These are phyloP conservation scores for Hericium coralloides DNA, from an alignment of 768 basidiomycete genomes.

Conservation along the genomic window DNA sequence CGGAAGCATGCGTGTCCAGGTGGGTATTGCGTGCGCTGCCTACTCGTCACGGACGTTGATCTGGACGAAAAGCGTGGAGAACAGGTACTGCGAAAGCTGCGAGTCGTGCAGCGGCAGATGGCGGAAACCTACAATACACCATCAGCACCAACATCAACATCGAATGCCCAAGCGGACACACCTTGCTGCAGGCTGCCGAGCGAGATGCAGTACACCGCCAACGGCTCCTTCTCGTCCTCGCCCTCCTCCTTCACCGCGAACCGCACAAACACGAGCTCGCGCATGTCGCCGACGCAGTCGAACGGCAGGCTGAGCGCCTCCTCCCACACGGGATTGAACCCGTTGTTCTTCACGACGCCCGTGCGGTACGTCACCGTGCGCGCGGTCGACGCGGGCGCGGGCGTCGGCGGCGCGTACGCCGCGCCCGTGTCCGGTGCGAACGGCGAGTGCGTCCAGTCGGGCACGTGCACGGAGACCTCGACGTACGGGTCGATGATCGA, in stretches of 20 bases:
- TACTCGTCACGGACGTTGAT: not conserved
- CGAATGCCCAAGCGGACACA: slow-evolving; percentile 24
- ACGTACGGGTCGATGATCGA: slow-evolving; percentile 65
- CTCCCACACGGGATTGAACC: slow-evolving; percentile 90
- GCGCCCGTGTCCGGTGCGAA: slow-evolving; percentile 16
- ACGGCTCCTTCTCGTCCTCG: slow-evolving; percentile 48
- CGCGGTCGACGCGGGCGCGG: slow-evolving; percentile 24
- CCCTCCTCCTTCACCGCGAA: slow-evolving; percentile 68
- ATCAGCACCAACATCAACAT: slow-evolving; percentile 18
- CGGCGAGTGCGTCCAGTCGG: slow-evolving; percentile 49
- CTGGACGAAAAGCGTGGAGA: not conserved
- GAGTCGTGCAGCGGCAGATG: slow-evolving; percentile 86
- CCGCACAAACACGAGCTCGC: slow-evolving; percentile 75
- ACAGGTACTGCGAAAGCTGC: slow-evolving; percentile 75
- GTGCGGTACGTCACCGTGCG: slow-evolving; percentile 51
- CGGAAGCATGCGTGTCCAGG: not conserved
- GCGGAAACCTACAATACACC: slow-evolving; percentile 60
- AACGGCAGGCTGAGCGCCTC: slow-evolving; percentile 65
- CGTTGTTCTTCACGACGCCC: slow-evolving; percentile 67
- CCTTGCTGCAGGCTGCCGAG: slow-evolving; percentile 67
- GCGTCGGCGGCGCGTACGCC: not conserved
- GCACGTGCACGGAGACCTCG: slow-evolving; percentile 69
- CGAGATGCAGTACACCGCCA: slow-evolving; percentile 68
- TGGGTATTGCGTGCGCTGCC: not conserved
- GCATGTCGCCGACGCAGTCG: slow-evolving; percentile 66